Evolutionary conservation across 169 alveolate species (phyloP).

Genomic region (Babesia microti): DNA sequence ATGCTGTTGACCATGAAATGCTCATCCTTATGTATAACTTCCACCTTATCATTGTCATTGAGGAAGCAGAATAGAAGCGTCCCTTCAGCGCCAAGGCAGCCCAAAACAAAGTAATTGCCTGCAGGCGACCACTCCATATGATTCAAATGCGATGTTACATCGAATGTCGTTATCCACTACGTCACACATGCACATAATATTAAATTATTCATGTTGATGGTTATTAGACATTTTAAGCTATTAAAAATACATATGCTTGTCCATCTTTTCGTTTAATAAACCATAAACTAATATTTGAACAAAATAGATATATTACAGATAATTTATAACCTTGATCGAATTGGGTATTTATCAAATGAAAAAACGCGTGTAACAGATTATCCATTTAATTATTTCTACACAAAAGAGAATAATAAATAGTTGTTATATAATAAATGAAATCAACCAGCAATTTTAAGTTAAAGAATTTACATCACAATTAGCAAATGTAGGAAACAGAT

Average conservation of each 20-base stretch:
- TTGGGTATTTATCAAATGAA: not conserved
- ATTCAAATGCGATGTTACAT: conserved; percentile 61
- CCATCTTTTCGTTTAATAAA: not conserved
- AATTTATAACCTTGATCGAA: not conserved
- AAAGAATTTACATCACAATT: not conserved
- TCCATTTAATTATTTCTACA: conserved; percentile 22
- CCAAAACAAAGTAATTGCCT: conserved; percentile 74
- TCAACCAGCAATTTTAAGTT: conserved; percentile 2
- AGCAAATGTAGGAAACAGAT: not conserved
- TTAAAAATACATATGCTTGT: not conserved
- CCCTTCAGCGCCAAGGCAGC: conserved; percentile 71
- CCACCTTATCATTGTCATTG: conserved; percentile 70
- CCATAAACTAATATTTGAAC: not conserved
- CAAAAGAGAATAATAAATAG: too few relatives aligned
- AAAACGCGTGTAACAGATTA: too few relatives aligned
- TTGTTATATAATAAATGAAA: too few relatives aligned
- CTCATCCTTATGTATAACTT: conserved; percentile 74
- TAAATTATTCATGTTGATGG: too few relatives aligned
- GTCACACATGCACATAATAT: too few relatives aligned
- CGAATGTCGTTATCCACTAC: conserved; percentile 56
- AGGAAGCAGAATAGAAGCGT: conserved; percentile 66
- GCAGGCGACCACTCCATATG: conserved; percentile 75
- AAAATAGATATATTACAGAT: not conserved
- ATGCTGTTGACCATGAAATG: conserved; percentile 69
- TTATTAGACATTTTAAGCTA: not conserved